Conservation (phyloP, 768 basidiomycete species). For the Lentinula boryana region DNA sequence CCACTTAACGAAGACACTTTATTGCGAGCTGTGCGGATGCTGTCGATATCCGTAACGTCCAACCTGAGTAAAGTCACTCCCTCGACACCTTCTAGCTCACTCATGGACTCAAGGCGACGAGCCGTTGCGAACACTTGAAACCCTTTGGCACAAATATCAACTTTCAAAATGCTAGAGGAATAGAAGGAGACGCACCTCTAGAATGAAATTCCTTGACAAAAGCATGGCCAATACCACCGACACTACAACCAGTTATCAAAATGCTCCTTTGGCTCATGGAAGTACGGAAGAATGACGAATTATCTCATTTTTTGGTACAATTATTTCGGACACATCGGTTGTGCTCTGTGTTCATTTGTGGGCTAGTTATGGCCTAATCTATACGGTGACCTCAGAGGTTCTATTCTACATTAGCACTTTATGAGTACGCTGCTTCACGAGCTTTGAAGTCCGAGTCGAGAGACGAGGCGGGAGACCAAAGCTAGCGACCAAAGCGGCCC, state of each 20-base stretch:
- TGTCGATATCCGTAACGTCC: slow-evolving; percentile 18
- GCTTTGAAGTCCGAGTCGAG: too few species aligned
- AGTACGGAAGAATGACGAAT: too few species aligned
- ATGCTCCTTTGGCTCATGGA: neutral
- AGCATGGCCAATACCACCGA: slow-evolving; percentile 18
- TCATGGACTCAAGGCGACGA: slow-evolving; percentile 15
- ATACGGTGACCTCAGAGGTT: too few species aligned
- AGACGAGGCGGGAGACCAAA: too few species aligned
- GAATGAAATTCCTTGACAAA: slow-evolving; percentile 15
- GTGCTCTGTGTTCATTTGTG: too few species aligned
- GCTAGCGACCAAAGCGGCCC: too few species aligned
- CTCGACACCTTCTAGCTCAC: slow-evolving; percentile 6
- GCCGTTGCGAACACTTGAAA: slow-evolving; percentile 21
- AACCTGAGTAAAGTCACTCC: slow-evolving; percentile 16
- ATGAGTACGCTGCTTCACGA: too few species aligned
- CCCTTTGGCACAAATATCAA: too few species aligned
- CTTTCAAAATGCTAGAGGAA: neutral
- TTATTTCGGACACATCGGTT: too few species aligned
- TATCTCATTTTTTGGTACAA: too few species aligned
- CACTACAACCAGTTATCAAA: slow-evolving; percentile 12
- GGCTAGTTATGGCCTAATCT: too few species aligned
- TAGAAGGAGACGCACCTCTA: slow-evolving; percentile 7
- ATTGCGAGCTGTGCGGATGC: slow-evolving; percentile 8
- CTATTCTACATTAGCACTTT: too few species aligned
- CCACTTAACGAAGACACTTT: slow-evolving; percentile 13